Evolutionary conservation across 2,329 filamentous ascomycete genomes (phyloP).

Genomic region (Colletotrichum liaoningense): DNA sequence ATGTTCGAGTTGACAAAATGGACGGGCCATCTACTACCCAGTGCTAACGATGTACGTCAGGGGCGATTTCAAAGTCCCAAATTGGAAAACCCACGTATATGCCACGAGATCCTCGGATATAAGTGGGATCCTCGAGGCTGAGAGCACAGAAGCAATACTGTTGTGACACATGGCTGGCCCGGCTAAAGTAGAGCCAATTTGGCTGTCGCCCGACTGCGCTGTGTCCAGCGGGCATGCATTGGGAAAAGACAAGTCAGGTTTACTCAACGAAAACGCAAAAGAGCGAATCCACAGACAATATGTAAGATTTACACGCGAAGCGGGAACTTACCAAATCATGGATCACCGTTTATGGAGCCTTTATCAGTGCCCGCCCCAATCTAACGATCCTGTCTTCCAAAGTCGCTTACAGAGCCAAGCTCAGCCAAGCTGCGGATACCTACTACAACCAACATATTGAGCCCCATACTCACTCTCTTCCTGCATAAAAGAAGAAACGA

Average conservation of each 20-base stretch:
- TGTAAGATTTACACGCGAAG: neutral
- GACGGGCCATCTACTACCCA: neutral
- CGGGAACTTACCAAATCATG: neutral
- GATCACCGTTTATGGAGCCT: neutral
- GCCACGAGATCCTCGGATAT: neutral
- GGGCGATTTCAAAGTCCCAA: neutral
- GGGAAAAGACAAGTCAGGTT: neutral
- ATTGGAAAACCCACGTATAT: neutral
- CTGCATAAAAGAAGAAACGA: neutral
- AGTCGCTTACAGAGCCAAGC: neutral
- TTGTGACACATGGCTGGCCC: neutral
- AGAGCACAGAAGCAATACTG: neutral
- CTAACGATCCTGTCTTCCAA: neutral
- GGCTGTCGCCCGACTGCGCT: neutral
- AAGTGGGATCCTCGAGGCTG: neutral
- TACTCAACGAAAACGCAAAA: neutral
- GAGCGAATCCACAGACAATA: neutral
- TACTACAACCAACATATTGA: neutral
- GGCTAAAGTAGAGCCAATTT: too few relatives aligned
- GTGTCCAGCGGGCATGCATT: neutral
- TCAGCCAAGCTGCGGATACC: neutral
- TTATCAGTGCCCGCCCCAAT: neutral
- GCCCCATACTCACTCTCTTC: neutral
- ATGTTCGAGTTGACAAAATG: neutral
- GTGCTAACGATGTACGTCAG: neutral